phyloP scores from a whole-genome alignment of 2,329 filamentous ascomycete genomes.

The Fusarium dimerum region DNA sequence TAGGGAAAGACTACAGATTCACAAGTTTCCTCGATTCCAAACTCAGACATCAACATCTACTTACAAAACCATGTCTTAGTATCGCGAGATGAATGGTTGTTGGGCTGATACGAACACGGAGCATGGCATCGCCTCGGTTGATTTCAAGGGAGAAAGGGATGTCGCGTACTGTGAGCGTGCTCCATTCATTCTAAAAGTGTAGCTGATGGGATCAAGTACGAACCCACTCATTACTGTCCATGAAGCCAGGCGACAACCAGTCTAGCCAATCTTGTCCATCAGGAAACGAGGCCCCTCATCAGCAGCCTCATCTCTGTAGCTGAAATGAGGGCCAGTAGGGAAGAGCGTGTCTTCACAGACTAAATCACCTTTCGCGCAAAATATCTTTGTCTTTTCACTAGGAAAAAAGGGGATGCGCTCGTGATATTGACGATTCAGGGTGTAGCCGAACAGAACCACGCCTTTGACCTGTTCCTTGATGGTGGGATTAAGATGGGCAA shows the following conservation, averaged over 20 bases:
- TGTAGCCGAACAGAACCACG: constrained; percentile 40
- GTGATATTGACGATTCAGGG: constrained; percentile 41
- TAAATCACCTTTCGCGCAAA: constrained; percentile 36
- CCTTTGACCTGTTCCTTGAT: constrained; percentile 36
- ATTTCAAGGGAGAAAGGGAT: too few relatives aligned
- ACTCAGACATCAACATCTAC: too few relatives aligned
- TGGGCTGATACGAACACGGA: too few relatives aligned
- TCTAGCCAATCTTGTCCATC: neutral
- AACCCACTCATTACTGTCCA: too few relatives aligned
- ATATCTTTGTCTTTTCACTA: constrained; percentile 32
- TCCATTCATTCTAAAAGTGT: too few relatives aligned
- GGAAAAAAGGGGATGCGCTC: constrained; percentile 40
- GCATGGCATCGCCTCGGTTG: too few relatives aligned
- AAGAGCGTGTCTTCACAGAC: constrained; percentile 37
- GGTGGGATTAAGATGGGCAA: constrained; percentile 32
- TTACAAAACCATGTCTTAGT: too few relatives aligned
- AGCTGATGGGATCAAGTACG: too few relatives aligned
- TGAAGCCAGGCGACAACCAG: neutral
- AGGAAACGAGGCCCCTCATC: neutral
- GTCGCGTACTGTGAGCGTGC: too few relatives aligned
- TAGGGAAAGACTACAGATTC: too few relatives aligned
- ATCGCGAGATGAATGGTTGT: too few relatives aligned
- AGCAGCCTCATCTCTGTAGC: neutral
- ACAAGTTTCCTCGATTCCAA: too few relatives aligned
- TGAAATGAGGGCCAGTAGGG: constrained; percentile 33